Evolutionary conservation across 106 monocot species (phyloP).

Genomic region (Apostasia ramifera): DNA sequence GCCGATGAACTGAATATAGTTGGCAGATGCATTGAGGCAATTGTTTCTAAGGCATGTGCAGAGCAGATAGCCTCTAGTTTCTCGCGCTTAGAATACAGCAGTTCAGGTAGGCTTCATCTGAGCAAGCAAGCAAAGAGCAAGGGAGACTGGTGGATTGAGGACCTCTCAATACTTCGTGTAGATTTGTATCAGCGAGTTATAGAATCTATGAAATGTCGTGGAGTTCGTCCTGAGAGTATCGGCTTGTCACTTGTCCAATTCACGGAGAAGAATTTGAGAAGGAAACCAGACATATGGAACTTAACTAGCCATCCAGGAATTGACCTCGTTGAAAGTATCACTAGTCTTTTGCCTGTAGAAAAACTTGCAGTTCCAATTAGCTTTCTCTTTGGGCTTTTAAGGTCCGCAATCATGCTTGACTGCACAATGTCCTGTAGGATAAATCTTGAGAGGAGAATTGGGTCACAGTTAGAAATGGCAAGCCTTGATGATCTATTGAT

Average conservation of each 20-base stretch:
- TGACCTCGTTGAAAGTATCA: slow-evolving; percentile 28
- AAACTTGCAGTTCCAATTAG: slow-evolving; percentile 27
- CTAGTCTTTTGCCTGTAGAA: slow-evolving; percentile 36
- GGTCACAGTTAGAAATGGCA: slow-evolving; percentile 37
- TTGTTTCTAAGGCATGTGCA: slow-evolving; percentile 45
- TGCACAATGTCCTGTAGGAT: slow-evolving; percentile 28
- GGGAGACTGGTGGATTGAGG: slow-evolving; percentile 54
- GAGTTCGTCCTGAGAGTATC: slow-evolving; percentile 39
- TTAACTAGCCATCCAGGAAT: neutral
- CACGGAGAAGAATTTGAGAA: slow-evolving; percentile 28
- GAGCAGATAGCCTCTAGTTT: slow-evolving; percentile 73
- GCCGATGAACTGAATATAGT: slow-evolving; percentile 52
- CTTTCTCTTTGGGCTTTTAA: slow-evolving; percentile 45
- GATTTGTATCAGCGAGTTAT: slow-evolving; percentile 46
- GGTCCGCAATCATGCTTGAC: slow-evolving; percentile 31
- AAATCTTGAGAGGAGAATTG: slow-evolving; percentile 44
- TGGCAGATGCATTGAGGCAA: slow-evolving; percentile 42
- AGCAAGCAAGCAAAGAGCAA: slow-evolving; percentile 29
- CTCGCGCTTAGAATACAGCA: slow-evolving; percentile 59
- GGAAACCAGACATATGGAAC: slow-evolving; percentile 12
- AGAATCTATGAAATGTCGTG: slow-evolving; percentile 39
- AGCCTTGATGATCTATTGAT: slow-evolving; percentile 56
- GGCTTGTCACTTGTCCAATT: slow-evolving; percentile 33
- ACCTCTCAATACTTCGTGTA: slow-evolving; percentile 37
- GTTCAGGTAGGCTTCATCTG: slow-evolving; percentile 51